Evolutionary conservation across 208 protist genomes (phyloP).

Genomic region (Perkinsela sp.): DNA sequence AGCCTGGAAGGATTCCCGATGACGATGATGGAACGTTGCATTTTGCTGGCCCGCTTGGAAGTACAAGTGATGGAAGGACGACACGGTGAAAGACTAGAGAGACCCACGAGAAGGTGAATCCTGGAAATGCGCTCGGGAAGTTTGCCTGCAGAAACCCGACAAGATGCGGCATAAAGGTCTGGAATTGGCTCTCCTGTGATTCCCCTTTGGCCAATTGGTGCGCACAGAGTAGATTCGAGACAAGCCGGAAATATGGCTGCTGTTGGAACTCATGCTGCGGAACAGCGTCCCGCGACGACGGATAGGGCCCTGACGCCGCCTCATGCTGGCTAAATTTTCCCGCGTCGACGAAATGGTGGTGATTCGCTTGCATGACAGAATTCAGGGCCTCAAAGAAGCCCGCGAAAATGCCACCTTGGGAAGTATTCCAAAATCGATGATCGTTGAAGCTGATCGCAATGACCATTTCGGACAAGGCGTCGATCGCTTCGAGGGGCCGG

Average conservation of each 20-base stretch:
- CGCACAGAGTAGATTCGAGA: slow-evolving; percentile 52
- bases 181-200: background rate
- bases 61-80: slow-evolving; percentile 85
- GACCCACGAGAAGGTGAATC: slow-evolving; percentile 94
- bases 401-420: slow-evolving; percentile 11
- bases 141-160: slow-evolving; percentile 53
- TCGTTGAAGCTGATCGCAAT: background rate
- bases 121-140: slow-evolving; percentile 62
- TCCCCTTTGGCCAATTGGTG: background rate
- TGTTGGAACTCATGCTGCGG: slow-evolving; percentile 73
- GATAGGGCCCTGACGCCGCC: background rate
- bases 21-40: background rate
- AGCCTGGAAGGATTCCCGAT: background rate
- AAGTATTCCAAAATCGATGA: background rate
- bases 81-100: slow-evolving; percentile 83
- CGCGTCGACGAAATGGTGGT: slow-evolving; percentile 11
- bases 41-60: slow-evolving; percentile 5
- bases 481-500: slow-evolving; percentile 10
- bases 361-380: slow-evolving; percentile 28
- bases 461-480: slow-evolving; percentile 68
- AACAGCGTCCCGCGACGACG: slow-evolving; percentile 12
- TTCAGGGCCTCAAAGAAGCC: slow-evolving; percentile 32
- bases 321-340: background rate
- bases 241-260: slow-evolving; percentile 80
- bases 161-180: slow-evolving; percentile 47